Evolutionary conservation across 2,329 filamentous ascomycete species (phyloP).

Genomic region (Blumeriella jaapii): DNA sequence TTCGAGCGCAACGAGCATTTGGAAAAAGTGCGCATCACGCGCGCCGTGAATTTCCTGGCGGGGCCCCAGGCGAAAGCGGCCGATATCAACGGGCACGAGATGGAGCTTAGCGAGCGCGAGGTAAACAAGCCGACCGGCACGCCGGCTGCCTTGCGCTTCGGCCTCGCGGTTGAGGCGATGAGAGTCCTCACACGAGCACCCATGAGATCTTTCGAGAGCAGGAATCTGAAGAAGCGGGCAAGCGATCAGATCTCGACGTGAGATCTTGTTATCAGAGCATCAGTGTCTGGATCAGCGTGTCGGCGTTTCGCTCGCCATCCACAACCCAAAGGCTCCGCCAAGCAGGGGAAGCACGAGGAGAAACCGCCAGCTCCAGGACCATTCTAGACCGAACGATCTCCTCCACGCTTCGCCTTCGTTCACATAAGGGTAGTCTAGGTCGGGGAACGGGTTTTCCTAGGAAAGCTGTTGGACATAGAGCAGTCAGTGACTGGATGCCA

Average conservation of each 20-base stretch:
- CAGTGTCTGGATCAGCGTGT: too few species aligned
- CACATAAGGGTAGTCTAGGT: slow-evolving; percentile 2
- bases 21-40: background rate
- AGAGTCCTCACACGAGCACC: background rate
- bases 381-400: too few species aligned
- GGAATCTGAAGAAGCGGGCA: background rate
- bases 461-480: too few species aligned
- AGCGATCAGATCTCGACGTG: background rate
- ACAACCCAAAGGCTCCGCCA: background rate
- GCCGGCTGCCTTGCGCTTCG: background rate
- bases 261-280: background rate
- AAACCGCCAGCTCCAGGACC: too few species aligned
- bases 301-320: too few species aligned
- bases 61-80: background rate
- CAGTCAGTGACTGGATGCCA: too few species aligned
- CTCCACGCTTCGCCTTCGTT: slow-evolving; percentile 6
- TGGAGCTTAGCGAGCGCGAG: background rate
- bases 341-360: too few species aligned
- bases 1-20: background rate
- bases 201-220: background rate
- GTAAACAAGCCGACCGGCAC: background rate
- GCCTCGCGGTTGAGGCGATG: background rate
- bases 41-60: background rate
- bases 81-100: background rate
- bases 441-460: slow-evolving; percentile 6